Conservation (phyloP, 116 monocot genomes). For the Posidonia oceanica region DNA sequence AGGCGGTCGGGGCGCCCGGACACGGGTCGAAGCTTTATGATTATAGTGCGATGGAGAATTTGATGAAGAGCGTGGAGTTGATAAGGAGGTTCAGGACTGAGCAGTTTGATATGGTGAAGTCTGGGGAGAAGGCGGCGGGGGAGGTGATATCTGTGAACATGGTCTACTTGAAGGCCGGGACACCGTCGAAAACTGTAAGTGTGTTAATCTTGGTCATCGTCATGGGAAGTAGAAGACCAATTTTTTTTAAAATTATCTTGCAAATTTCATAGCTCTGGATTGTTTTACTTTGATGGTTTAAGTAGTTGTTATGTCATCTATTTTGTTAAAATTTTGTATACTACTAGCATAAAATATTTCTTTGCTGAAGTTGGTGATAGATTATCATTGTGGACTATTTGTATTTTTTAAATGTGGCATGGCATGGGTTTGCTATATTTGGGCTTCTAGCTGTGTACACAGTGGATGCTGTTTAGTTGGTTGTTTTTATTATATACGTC, state of each 20-base stretch:
- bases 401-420: too few relatives aligned
- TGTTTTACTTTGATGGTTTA: too few relatives aligned
- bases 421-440: too few relatives aligned
- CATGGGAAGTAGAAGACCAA: too few relatives aligned
- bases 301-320: too few relatives aligned
- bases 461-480: not conserved
- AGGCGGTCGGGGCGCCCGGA: conserved; percentile 62
- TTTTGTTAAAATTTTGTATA: too few relatives aligned
- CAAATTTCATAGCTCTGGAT: too few relatives aligned
- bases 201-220: not conserved
- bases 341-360: too few relatives aligned
- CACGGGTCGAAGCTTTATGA: conserved; percentile 90
- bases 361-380: too few relatives aligned
- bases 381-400: too few relatives aligned
- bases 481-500: too few relatives aligned
- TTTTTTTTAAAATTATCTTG: too few relatives aligned
- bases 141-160: conserved; percentile 85
- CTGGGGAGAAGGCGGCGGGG: conserved; percentile 67
- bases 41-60: conserved; percentile 86
- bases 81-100: conserved; percentile 60
- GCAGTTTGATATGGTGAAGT: conserved; percentile 79
- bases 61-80: conserved; percentile 77
- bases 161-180: conserved; percentile 84
- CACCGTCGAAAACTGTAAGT: conserved; percentile 74
- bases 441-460: not conserved